phyloP scores from a whole-genome alignment of 805 yeast species.

The Teunomyces aglyptinius region DNA sequence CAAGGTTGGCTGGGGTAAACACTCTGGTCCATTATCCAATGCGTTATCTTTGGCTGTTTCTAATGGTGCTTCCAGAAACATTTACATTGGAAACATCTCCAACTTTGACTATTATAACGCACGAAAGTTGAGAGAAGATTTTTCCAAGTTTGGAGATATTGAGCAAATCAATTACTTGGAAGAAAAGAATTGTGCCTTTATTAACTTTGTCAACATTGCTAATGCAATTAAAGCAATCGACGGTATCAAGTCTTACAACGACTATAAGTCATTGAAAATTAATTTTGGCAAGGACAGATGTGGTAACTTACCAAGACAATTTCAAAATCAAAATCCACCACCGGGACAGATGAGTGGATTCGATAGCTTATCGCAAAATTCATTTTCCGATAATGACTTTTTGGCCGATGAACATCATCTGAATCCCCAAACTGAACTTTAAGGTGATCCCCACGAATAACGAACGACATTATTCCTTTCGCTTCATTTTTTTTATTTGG shows the following conservation, averaged over 20 bases:
- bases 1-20: conserved; percentile 97
- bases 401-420: conserved; percentile 18
- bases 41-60: conserved; percentile 87
- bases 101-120: conserved; percentile 52
- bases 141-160: conserved; percentile 84
- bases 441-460: not conserved
- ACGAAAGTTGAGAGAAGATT: conserved; percentile 64
- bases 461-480: conserved; percentile 4
- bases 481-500: conserved; percentile 3
- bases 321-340: conserved; percentile 32
- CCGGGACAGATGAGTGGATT: conserved; percentile 9
- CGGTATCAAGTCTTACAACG: conserved; percentile 75
- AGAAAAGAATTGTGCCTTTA: conserved; percentile 85
- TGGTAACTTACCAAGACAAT: conserved; percentile 88
- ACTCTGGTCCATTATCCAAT: conserved; percentile 86
- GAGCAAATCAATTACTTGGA: conserved; percentile 89
- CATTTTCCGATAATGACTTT: conserved; percentile 23
- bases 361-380: conserved; percentile 15
- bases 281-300: conserved; percentile 59
- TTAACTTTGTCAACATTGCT: conserved; percentile 86
- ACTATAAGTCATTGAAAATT: conserved; percentile 65
- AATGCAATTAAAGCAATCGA: conserved; percentile 91
- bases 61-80: conserved; percentile 91
- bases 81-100: conserved; percentile 74
- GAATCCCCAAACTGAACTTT: conserved; percentile 4